phyloP scores from a whole-genome alignment of 176 grass and related monocot species.

The Tillandsia leiboldiana region DNA sequence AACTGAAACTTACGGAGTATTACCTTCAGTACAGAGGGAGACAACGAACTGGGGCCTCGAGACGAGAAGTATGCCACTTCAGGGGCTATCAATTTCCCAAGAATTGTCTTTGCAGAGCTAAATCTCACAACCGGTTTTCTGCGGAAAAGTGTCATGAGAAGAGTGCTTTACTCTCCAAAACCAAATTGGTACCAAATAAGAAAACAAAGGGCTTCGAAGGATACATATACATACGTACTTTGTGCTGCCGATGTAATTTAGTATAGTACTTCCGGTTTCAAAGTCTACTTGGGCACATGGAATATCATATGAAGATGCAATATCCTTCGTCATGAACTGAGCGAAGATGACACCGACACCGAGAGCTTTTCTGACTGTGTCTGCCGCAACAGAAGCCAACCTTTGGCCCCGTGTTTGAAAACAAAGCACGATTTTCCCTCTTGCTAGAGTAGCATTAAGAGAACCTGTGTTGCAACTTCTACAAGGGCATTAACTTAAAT shows the following conservation, averaged over 20 bases:
- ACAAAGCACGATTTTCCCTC: constrained; percentile 90
- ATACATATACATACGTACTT: constrained; percentile 26
- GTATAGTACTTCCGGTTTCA: constrained; percentile 70
- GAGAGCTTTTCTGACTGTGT: constrained; percentile 59
- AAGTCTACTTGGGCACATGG: constrained; percentile 85
- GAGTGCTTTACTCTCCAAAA: not conserved
- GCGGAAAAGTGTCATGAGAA: constrained; percentile 6
- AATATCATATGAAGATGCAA: constrained; percentile 62
- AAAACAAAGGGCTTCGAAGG: not conserved
- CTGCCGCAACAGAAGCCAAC: constrained; percentile 53
- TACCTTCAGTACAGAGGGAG: constrained; percentile 82
- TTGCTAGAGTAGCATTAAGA: constrained; percentile 63
- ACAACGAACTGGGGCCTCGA: constrained; percentile 76
- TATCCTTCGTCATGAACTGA: constrained; percentile 87
- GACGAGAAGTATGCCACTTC: constrained; percentile 95
- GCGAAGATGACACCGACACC: constrained; percentile 69
- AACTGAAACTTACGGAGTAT: not conserved
- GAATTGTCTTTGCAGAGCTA: constrained; percentile 51
- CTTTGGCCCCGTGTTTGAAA: constrained; percentile 84
- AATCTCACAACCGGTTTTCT: constrained; percentile 63
- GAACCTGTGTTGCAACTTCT: constrained; percentile 91
- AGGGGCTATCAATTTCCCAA: constrained; percentile 71
- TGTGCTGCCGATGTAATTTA: constrained; percentile 53
- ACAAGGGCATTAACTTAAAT: constrained; percentile 40
- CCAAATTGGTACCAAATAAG: not conserved